Evolutionary conservation across 1,284 basidiomycete genomes (phyloP).

Genomic region (Afroboletus lepidellus): DNA sequence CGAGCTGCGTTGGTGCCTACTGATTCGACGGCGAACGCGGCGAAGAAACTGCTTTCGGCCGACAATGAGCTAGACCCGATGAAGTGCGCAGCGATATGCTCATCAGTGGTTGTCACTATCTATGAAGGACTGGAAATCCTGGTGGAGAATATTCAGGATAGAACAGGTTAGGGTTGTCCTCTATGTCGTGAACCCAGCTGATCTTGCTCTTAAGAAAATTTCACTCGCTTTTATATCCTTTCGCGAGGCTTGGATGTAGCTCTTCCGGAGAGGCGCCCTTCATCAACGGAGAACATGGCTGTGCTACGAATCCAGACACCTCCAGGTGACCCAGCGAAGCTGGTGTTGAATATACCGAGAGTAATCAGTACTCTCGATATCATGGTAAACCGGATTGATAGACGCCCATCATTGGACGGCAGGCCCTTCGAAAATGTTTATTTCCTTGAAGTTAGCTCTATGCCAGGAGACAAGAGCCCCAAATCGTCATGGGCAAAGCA

Average conservation of each 20-base stretch:
- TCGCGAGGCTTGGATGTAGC: conserved; percentile 34
- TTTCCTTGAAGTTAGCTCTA: conserved; percentile 48
- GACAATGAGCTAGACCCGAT: conserved; percentile 35
- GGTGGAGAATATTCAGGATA: conserved; percentile 60
- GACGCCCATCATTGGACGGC: conserved; percentile 51
- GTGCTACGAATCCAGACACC: conserved; percentile 38
- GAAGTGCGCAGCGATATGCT: conserved; percentile 70
- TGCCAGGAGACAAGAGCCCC: conserved; percentile 8
- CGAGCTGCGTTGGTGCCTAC: conserved; percentile 50
- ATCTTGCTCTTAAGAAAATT: conserved; percentile 46
- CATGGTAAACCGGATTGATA: conserved; percentile 52
- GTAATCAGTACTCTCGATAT: conserved; percentile 26
- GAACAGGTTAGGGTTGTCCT: conserved; percentile 40
- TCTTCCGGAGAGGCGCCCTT: conserved; percentile 22
- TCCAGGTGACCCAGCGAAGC: neutral
- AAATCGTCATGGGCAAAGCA: conserved; percentile 19
- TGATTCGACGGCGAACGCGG: conserved; percentile 70
- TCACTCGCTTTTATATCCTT: conserved; percentile 63
- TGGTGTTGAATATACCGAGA: conserved; percentile 13
- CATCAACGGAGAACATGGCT: conserved; percentile 32
- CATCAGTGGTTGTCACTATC: conserved; percentile 55
- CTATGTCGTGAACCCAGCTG: neutral
- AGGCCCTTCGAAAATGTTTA: conserved; percentile 60
- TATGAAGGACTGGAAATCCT: conserved; percentile 60
- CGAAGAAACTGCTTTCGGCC: conserved; percentile 44